Conservation (phyloP, 2,329 filamentous ascomycete species). For the Epichloe glyceriae region DNA sequence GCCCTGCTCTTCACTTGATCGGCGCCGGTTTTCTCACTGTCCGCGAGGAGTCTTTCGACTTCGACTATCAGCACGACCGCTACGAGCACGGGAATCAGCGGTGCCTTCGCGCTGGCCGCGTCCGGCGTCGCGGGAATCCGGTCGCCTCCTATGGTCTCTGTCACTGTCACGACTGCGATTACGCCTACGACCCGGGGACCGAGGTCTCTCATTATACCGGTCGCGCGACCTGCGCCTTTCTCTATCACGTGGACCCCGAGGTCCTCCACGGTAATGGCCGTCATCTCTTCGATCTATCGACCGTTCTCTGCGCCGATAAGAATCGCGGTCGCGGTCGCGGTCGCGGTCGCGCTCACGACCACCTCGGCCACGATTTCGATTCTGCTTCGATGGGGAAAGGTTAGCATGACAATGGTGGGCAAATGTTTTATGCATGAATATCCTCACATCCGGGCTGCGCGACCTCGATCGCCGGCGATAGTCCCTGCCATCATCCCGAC, state of each 20-base stretch:
- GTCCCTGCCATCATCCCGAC: constrained; percentile 36
- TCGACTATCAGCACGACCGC: constrained; percentile 51
- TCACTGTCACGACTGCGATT: constrained; percentile 49
- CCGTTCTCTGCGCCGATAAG: constrained; percentile 54
- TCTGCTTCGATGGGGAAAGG: constrained; percentile 28
- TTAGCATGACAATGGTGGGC: constrained; percentile 25
- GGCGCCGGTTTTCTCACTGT: constrained; percentile 34
- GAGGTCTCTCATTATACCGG: constrained; percentile 43
- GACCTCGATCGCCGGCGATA: constrained; percentile 45
- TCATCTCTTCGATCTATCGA: constrained; percentile 57
- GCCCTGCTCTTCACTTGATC: constrained; percentile 46
- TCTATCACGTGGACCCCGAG: constrained; percentile 39
- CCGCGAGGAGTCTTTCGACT: constrained; percentile 37
- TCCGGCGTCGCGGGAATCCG: constrained; percentile 56
- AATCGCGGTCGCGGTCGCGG: constrained; percentile 37
- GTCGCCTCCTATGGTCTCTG: constrained; percentile 57
- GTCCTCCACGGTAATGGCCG: constrained; percentile 46
- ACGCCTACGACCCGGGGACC: constrained; percentile 46
- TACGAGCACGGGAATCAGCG: constrained; percentile 55
- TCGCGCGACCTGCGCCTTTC: constrained; percentile 56
- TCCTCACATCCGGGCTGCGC: constrained; percentile 50
- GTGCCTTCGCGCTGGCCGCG: constrained; percentile 55
- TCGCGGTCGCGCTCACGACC: constrained; percentile 31
- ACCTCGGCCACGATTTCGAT: constrained; percentile 45
- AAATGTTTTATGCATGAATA: constrained; percentile 9